Conservation (phyloP, 768 basidiomycete species). For the Hypholoma sublateritium region DNA sequence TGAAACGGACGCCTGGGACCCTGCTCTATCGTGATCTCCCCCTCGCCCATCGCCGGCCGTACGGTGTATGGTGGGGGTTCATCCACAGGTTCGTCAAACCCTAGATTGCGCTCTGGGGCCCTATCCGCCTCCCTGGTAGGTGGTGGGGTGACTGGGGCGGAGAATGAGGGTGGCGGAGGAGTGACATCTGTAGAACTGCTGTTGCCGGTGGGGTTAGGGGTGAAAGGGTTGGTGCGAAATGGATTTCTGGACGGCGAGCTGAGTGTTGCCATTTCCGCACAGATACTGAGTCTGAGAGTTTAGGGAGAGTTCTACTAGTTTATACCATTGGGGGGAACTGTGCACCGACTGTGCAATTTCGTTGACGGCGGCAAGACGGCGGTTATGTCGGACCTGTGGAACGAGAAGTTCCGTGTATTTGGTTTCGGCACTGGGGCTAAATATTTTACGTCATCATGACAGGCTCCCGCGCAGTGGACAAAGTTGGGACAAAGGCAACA, state of each 20-base stretch:
- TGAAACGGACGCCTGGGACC: conserved; percentile 70
- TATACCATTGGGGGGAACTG: no score
- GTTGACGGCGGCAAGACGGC: no score
- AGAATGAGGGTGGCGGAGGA: conserved; percentile 7
- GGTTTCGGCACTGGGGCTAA: not conserved
- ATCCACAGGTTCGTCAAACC: conserved; percentile 35
- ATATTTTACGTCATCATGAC: not conserved
- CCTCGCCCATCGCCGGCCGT: conserved; percentile 47
- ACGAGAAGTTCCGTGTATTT: not conserved
- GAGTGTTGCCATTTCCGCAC: not conserved
- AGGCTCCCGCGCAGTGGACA: no score
- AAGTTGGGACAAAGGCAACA: no score
- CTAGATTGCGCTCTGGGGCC: conserved; percentile 2
- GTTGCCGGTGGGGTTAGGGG: conserved; percentile 29
- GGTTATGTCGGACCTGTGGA: no score
- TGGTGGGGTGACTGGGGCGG: not conserved
- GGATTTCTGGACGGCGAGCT: conserved; percentile 22
- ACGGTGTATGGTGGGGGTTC: conserved; percentile 76
- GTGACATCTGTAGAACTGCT: not conserved
- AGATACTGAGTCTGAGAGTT: not conserved
- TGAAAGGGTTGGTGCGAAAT: conserved; percentile 27
- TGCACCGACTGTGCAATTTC: no score
- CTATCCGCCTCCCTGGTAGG: not conserved
- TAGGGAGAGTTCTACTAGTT: no score
- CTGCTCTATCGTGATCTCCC: conserved; percentile 61